phyloP scores from a whole-genome alignment of 306 rosid species.

The Fragaria nilgerrensis region DNA sequence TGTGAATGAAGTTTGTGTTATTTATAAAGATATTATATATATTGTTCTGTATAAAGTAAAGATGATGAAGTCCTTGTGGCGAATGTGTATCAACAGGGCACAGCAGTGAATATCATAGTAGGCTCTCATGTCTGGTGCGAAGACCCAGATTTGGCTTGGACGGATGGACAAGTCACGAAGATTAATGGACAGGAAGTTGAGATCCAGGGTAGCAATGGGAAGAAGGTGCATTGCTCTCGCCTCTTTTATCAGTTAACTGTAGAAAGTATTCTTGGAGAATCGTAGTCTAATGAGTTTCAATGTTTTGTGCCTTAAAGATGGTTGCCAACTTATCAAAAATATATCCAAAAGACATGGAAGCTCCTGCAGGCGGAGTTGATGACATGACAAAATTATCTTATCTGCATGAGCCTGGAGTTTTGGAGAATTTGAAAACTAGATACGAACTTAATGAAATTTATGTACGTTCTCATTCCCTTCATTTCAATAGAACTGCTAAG shows the following conservation, averaged over 20 bases:
- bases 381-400: constrained; percentile 98
- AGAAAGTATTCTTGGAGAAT: neutral
- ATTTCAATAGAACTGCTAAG: constrained; percentile 5
- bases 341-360: constrained; percentile 87
- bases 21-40: neutral
- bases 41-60: neutral
- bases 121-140: constrained; percentile 95
- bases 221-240: constrained; percentile 50
- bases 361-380: constrained; percentile 96
- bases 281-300: constrained; percentile 3
- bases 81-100: constrained; percentile 62
- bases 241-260: neutral
- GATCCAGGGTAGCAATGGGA: constrained; percentile 58
- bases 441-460: constrained; percentile 96
- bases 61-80: constrained; percentile 12
- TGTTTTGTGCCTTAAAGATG: constrained; percentile 46
- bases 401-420: constrained; percentile 97
- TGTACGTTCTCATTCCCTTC: constrained; percentile 45
- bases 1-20: neutral
- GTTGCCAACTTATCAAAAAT: constrained; percentile 62
- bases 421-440: constrained; percentile 83
- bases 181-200: constrained; percentile 75
- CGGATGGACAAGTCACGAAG: constrained; percentile 76
- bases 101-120: constrained; percentile 80
- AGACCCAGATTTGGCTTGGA: constrained; percentile 68